Conservation (phyloP, 805 yeast species). For the Saturnispora sekii region DNA sequence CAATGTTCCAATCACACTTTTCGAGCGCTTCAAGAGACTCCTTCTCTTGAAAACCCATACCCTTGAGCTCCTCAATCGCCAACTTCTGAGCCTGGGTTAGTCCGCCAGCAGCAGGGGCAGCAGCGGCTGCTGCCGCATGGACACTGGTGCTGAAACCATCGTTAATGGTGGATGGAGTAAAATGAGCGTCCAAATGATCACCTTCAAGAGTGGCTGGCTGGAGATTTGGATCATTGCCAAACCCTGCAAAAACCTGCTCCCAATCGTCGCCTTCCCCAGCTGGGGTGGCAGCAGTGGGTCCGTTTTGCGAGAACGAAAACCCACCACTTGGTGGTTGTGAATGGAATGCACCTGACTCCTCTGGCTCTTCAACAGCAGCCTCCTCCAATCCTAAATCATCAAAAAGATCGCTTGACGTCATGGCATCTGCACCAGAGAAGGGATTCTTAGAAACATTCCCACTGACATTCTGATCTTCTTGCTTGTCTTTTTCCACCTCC, state of each 20-base stretch:
- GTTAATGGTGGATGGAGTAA: conserved; percentile 12
- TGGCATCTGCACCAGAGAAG: conserved; percentile 11
- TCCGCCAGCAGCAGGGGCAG: conserved; percentile 1
- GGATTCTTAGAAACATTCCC: conserved; percentile 10
- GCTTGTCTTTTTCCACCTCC: conserved; percentile 5
- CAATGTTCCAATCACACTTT: conserved; percentile 63
- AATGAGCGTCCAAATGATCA: conserved; percentile 7
- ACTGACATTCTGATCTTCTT: background rate
- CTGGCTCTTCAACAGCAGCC: conserved; percentile 20
- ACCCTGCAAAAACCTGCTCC: conserved; percentile 90
- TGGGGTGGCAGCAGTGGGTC: conserved; percentile 3
- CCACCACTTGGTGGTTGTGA: conserved; percentile 11
- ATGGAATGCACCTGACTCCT: background rate
- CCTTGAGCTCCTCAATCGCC: conserved; percentile 69
- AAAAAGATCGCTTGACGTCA: conserved; percentile 17
- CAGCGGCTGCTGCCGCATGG: background rate
- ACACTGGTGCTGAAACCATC: conserved; percentile 8
- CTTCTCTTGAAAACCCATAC: conserved; percentile 76
- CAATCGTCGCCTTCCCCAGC: conserved; percentile 61
- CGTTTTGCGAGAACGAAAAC: conserved; percentile 18
- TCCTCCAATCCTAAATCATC: conserved; percentile 30
- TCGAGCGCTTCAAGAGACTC: conserved; percentile 63
- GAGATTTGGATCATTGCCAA: conserved; percentile 44
- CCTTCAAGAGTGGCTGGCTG: conserved; percentile 13
- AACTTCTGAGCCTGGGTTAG: conserved; percentile 26